Conservation (phyloP, 805 yeast genomes). For the Myxozyma vanderwaltii region DNA sequence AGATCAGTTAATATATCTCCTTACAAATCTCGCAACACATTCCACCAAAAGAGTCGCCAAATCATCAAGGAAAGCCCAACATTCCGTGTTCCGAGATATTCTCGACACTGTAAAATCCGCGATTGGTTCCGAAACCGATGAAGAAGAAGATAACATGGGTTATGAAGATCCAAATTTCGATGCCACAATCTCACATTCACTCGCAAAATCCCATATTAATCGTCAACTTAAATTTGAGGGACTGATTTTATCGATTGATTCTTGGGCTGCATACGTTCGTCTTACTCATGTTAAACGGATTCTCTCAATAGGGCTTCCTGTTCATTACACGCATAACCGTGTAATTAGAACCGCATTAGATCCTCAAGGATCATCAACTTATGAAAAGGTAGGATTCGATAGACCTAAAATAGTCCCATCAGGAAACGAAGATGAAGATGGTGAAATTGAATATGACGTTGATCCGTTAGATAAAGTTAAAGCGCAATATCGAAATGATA, state of each 20-base stretch:
- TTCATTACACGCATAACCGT: constrained; percentile 34
- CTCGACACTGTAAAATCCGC: constrained; percentile 33
- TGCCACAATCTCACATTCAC: constrained; percentile 8
- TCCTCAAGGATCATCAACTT: constrained; percentile 19
- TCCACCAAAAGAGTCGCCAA: constrained; percentile 35
- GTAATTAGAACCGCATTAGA: constrained; percentile 26
- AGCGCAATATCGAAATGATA: not conserved
- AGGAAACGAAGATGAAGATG: constrained; percentile 11
- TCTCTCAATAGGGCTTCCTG: constrained; percentile 34
- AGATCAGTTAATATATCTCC: constrained; percentile 21
- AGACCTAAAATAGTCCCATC: constrained; percentile 4
- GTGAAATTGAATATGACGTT: constrained; percentile 8
- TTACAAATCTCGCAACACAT: constrained; percentile 33
- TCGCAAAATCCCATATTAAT: constrained; percentile 20
- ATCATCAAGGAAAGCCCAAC: constrained; percentile 33
- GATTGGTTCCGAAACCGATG: not conserved
- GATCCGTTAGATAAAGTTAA: not conserved
- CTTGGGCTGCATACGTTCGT: constrained; percentile 34
- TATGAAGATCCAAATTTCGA: constrained; percentile 16
- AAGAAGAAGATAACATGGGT: constrained; percentile 13
- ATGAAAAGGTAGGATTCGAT: constrained; percentile 11
- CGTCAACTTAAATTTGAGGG: constrained; percentile 33
- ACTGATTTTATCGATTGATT: constrained; percentile 24
- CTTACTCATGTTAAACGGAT: constrained; percentile 30
- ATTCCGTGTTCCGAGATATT: constrained; percentile 35